phyloP scores from a whole-genome alignment of 345 rosid species.

The Camelina hispida region DNA sequence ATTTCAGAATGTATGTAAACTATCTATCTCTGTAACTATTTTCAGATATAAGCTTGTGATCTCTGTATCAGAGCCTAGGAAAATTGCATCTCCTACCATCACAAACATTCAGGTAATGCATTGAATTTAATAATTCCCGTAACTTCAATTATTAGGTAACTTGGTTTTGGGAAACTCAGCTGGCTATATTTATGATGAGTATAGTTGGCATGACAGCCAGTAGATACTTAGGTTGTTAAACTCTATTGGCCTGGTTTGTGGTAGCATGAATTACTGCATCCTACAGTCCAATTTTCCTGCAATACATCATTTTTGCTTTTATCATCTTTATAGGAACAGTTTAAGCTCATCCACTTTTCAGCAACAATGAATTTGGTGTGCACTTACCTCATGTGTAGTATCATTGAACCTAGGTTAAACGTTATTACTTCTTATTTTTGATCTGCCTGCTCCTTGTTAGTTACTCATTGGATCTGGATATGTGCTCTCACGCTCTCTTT shows the following conservation, averaged over 20 bases:
- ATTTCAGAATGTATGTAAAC: constrained; percentile 16
- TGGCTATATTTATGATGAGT: constrained; percentile 29
- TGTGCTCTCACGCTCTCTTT: background rate
- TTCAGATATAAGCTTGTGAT: constrained; percentile 90
- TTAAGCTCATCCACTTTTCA: constrained; percentile 9
- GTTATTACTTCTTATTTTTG: background rate
- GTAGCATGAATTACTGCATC: constrained; percentile 9
- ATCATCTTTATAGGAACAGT: constrained; percentile 13
- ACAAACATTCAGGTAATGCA: constrained; percentile 81
- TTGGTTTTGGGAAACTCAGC: constrained; percentile 28
- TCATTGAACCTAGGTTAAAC: constrained; percentile 2
- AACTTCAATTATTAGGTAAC: constrained; percentile 13
- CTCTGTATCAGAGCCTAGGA: constrained; percentile 80
- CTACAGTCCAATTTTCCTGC: constrained; percentile 9
- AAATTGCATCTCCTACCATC: constrained; percentile 74
- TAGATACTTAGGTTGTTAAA: constrained; percentile 24
- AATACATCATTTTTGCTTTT: background rate
- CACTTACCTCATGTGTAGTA: background rate
- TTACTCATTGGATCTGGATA: constrained; percentile 12
- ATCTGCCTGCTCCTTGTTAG: constrained; percentile 9
- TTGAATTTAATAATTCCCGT: background rate
- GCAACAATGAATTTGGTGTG: constrained; percentile 17
- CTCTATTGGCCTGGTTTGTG: constrained; percentile 26
- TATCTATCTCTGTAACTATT: constrained; percentile 31
- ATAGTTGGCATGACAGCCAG: constrained; percentile 9